Evolutionary conservation across 163 green algal species (phyloP).

Genomic region (Dunaliella salina): DNA sequence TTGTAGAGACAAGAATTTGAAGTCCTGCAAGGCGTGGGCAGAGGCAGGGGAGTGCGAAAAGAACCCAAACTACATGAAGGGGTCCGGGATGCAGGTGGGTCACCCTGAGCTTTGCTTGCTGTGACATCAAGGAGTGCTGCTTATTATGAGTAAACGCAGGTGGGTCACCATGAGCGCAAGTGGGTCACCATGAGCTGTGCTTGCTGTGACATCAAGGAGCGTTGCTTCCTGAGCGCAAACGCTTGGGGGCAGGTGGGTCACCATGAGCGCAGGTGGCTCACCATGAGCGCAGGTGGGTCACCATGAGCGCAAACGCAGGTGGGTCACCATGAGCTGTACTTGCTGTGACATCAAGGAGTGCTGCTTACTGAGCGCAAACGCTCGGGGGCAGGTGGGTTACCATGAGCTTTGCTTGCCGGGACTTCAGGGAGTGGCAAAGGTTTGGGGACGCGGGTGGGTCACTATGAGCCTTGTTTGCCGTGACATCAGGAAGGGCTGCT

Average conservation of each 20-base stretch:
- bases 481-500: background rate
- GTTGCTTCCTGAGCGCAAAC: background rate
- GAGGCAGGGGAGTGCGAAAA: conserved; percentile 41
- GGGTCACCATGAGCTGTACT: background rate
- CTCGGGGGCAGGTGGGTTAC: no score
- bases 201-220: no score
- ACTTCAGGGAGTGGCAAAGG: background rate
- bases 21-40: conserved; percentile 28
- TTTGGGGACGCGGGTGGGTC: background rate
- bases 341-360: no score
- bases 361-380: background rate
- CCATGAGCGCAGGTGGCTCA: no score
- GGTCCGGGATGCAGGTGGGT: background rate
- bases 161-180: background rate
- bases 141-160: background rate
- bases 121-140: background rate
- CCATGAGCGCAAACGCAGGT: background rate
- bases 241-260: no score
- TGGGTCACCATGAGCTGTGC: background rate
- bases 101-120: background rate
- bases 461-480: background rate
- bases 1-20: background rate
- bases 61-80: conserved; percentile 49
- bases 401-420: no score
- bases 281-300: background rate